Percentiles rank a stretch among this genome's conserved stretches.
Evolutionary conservation across 228 moss, liverwort and hornwort genomes (phyloP).

Genomic region (Sphagnum magellanicum): DNA sequence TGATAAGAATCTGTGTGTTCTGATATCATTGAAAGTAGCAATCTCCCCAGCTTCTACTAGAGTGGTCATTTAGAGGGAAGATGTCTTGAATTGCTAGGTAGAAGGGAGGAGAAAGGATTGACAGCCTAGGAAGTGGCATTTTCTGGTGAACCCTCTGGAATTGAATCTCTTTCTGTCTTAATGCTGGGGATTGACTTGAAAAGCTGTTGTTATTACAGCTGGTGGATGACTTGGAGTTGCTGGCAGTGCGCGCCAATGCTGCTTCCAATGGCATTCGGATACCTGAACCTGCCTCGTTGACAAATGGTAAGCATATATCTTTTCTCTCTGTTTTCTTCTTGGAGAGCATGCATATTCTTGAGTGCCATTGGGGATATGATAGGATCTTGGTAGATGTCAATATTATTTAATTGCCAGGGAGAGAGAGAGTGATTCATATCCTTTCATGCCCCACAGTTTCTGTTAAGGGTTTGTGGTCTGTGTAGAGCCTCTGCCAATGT

Average conservation of each 20-base stretch:
- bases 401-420: too few relatives aligned
- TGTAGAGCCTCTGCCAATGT: neutral
- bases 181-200: neutral
- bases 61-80: neutral
- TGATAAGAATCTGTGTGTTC: too few relatives aligned
- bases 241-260: constrained; percentile 73
- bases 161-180: too few relatives aligned
- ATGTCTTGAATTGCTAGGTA: too few relatives aligned
- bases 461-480: neutral
- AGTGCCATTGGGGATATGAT: neutral
- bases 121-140: neutral
- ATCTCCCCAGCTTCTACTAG: neutral
- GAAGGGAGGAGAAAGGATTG: neutral
- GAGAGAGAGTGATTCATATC: neutral
- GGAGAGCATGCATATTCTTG: neutral
- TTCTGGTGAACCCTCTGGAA: too few relatives aligned
- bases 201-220: constrained; percentile 38
- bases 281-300: constrained; percentile 42
- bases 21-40: neutral
- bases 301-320: constrained; percentile 31
- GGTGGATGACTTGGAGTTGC: constrained; percentile 95
- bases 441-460: neutral
- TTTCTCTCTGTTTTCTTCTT: neutral
- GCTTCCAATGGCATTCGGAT: constrained; percentile 72
- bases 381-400: neutral